Evolutionary conservation across 371 early-diverging fungal species (phyloP).

Genomic region (Smittium culicis): DNA sequence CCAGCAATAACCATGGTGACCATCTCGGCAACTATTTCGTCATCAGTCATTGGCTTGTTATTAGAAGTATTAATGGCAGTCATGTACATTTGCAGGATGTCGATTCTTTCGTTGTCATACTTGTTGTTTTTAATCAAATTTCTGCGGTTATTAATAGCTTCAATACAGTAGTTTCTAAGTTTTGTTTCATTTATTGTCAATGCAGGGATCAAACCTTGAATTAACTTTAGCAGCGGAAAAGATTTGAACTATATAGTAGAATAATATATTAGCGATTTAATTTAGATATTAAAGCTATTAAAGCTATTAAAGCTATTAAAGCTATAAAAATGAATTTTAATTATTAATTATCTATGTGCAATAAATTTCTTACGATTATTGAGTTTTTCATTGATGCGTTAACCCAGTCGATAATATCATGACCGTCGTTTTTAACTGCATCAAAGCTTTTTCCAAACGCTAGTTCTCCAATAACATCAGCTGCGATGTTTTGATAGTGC

Average conservation of each 20-base stretch:
- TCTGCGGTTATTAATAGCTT: not conserved
- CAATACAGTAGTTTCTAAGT: not conserved
- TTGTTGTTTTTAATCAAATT: conserved; percentile 2
- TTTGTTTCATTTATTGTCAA: not conserved
- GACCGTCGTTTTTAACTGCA: conserved; percentile 5
- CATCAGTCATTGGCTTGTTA: not conserved
- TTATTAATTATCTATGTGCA: too few relatives aligned
- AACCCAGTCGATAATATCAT: not conserved
- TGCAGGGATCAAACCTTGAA: not conserved
- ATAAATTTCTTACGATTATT: conserved; percentile 3
- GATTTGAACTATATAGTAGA: not conserved
- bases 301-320: conserved; percentile 1
- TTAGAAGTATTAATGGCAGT: conserved; percentile 14
- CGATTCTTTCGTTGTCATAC: conserved; percentile 3
- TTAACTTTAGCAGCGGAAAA: not conserved
- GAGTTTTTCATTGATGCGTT: not conserved
- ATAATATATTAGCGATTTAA: not conserved
- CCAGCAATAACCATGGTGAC: conserved; percentile 24
- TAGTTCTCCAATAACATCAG: conserved; percentile 25
- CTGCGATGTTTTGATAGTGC: conserved; percentile 16
- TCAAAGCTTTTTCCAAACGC: conserved; percentile 23
- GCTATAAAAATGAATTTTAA: not conserved
- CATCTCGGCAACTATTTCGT: conserved; percentile 12
- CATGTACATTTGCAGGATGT: conserved; percentile 27
- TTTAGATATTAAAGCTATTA: not conserved